Evolutionary conservation across 139 green algal genomes (phyloP).

Genomic region (Asterochloris sp.): DNA sequence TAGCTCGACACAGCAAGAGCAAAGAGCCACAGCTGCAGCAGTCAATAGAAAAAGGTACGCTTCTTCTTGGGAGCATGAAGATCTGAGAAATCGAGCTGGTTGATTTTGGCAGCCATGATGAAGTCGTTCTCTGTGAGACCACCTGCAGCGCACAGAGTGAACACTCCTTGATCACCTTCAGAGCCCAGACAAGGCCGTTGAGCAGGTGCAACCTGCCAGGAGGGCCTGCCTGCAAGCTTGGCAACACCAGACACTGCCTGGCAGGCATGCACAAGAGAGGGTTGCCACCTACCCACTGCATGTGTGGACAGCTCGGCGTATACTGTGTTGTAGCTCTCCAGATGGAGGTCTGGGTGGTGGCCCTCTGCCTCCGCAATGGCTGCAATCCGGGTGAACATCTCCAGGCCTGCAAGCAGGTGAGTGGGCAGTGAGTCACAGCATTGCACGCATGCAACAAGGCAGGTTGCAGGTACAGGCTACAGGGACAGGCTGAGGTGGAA

Average conservation of each 20-base stretch:
- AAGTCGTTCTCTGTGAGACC: conserved; percentile 94
- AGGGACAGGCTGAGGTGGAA: no score
- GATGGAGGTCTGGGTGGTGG: conserved; percentile 66
- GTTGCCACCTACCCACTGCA: conserved; percentile 35
- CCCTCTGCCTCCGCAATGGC: conserved; percentile 55
- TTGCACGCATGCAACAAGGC: no score
- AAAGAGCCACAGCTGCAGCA: background rate
- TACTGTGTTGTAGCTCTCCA: conserved; percentile 56
- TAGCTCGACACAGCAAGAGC: no score
- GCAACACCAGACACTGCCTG: no score
- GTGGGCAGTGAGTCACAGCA: no score
- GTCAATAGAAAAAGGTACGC: conserved; percentile 6
- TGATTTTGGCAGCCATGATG: conserved; percentile 83
- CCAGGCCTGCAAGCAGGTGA: conserved; percentile 11
- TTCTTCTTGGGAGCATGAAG: conserved; percentile 29
- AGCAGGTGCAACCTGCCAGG: no score
- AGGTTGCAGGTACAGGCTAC: no score
- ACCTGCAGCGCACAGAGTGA: conserved; percentile 27
- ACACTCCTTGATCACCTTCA: no score
- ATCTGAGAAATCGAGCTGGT: conserved; percentile 62
- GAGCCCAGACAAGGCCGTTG: no score
- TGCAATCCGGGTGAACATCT: conserved; percentile 51
- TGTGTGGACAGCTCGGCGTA: conserved; percentile 57
- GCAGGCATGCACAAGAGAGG: no score
- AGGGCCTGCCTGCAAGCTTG: no score